phyloP scores from a whole-genome alignment of 2,329 filamentous ascomycete genomes.

The Aspergillus jensenii region DNA sequence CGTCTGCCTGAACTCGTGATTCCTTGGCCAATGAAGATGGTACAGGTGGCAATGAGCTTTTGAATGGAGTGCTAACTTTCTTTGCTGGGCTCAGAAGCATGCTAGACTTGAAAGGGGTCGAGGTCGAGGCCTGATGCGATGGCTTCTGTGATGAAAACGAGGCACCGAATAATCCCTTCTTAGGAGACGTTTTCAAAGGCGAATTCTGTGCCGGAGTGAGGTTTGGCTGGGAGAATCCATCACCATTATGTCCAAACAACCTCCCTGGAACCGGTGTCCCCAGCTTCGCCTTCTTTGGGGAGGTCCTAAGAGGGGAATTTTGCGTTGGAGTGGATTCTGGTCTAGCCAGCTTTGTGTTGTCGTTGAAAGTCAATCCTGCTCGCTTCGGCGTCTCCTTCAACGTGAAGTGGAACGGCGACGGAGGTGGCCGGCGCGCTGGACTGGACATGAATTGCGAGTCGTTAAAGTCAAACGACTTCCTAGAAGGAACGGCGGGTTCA shows the following conservation, averaged over 20 bases:
- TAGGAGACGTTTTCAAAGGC: constrained; percentile 23
- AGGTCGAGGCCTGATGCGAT: constrained; percentile 32
- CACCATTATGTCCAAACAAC: constrained; percentile 9
- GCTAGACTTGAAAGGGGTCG: constrained; percentile 36
- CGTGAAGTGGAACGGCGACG: constrained; percentile 45
- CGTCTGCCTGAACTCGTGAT: not conserved
- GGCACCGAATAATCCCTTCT: constrained; percentile 31
- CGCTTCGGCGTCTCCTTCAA: constrained; percentile 43
- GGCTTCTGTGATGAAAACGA: constrained; percentile 36
- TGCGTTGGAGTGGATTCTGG: constrained; percentile 30
- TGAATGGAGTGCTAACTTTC: constrained; percentile 41
- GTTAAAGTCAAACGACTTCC: constrained; percentile 31
- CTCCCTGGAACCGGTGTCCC: constrained; percentile 18
- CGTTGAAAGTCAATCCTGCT: constrained; percentile 26
- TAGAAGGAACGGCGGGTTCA: constrained; percentile 27
- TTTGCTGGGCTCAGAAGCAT: constrained; percentile 47
- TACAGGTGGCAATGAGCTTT: constrained; percentile 25
- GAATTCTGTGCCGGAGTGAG: constrained; percentile 19
- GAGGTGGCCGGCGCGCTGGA: constrained; percentile 45
- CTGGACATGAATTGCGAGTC: constrained; percentile 41
- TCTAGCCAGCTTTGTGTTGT: constrained; percentile 21
- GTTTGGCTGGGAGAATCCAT: constrained; percentile 16
- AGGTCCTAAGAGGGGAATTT: constrained; percentile 43
- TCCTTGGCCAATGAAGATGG: constrained; percentile 14
- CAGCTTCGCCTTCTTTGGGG: constrained; percentile 40